phyloP scores from a whole-genome alignment of 1,284 basidiomycete genomes.

The Marasmius fiardii region DNA sequence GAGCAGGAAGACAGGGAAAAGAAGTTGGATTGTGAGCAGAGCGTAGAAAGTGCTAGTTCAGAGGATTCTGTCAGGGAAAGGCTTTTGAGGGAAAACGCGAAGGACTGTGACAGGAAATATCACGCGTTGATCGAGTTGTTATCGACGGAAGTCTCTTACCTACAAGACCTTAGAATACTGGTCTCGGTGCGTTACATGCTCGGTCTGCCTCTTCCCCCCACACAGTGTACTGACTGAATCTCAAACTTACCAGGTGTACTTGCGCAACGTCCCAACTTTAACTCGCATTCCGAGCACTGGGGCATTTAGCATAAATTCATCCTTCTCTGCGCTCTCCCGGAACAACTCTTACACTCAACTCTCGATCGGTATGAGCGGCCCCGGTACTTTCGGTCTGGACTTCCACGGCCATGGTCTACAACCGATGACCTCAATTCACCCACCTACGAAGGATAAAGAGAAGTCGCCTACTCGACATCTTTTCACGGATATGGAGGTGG shows the following conservation, averaged over 20 bases:
- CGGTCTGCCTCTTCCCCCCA: background rate
- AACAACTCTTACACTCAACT: slow-evolving; percentile 34
- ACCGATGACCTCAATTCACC: slow-evolving; percentile 15
- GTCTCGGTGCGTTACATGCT: slow-evolving; percentile 53
- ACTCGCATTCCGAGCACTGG: slow-evolving; percentile 33
- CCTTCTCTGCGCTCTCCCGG: slow-evolving; percentile 39
- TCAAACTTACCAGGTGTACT: slow-evolving; percentile 33
- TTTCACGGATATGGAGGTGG: slow-evolving; percentile 53
- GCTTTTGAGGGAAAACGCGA: slow-evolving; percentile 25
- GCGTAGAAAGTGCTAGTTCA: slow-evolving; percentile 17
- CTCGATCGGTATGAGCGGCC: background rate
- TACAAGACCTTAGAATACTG: slow-evolving; percentile 72
- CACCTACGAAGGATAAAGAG: slow-evolving; percentile 30
- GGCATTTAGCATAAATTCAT: slow-evolving; percentile 39
- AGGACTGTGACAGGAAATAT: slow-evolving; percentile 49
- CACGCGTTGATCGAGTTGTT: slow-evolving; percentile 80
- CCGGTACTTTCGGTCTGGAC: slow-evolving; percentile 4
- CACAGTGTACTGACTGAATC: slow-evolving; percentile 8
- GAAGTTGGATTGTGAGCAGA: slow-evolving; percentile 16
- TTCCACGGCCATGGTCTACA: slow-evolving; percentile 23
- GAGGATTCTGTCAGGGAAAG: slow-evolving; percentile 20
- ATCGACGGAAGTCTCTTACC: slow-evolving; percentile 79
- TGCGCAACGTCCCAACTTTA: slow-evolving; percentile 36
- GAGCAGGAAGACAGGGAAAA: background rate
- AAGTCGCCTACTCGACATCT: slow-evolving; percentile 39